These are phyloP conservation scores for Cinnamomum micranthum DNA, from an alignment of 164 flowering plant genomes.

Conservation along the genomic window DNA sequence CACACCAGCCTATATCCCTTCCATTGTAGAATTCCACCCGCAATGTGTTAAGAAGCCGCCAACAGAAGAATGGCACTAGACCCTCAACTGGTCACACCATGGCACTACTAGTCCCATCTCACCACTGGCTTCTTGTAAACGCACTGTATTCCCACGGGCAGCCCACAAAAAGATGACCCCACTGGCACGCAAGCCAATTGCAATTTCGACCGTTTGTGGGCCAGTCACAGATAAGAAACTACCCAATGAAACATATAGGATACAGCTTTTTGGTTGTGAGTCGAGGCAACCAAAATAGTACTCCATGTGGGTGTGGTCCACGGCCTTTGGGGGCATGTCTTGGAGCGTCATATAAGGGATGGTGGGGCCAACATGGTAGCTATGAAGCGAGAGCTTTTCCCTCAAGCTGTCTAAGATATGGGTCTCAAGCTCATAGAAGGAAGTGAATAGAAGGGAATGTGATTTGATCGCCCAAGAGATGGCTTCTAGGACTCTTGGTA, in stretches of 20 bases:
- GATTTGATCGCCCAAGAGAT: too few species aligned
- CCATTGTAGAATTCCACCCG: constrained; percentile 62
- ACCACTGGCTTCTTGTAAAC: constrained; percentile 1
- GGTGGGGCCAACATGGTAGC: constrained; percentile 43
- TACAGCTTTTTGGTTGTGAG: constrained; percentile 29
- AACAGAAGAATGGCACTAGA: constrained; percentile 47
- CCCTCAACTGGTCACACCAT: constrained; percentile 71
- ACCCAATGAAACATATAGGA: constrained; percentile 42
- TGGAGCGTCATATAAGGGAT: constrained; percentile 28
- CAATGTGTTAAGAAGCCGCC: constrained; percentile 74
- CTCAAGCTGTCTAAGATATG: too few species aligned
- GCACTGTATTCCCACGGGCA: constrained; percentile 29
- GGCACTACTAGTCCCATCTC: constrained; percentile 45
- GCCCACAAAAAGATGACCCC: constrained; percentile 39
- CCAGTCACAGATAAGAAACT: too few species aligned
- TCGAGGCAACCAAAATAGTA: constrained; percentile 43
- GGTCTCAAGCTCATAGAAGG: constrained; percentile 50
- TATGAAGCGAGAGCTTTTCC: too few species aligned
- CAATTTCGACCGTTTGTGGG: constrained; percentile 38
- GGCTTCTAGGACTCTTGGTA: too few species aligned
- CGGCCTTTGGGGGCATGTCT: too few species aligned
- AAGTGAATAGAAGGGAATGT: constrained; percentile 19
- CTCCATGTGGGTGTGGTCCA: not conserved
- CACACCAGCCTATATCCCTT: constrained; percentile 42
- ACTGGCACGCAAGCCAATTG: constrained; percentile 27